These are phyloP conservation scores for Actinomortierella wolfii DNA, from an alignment of 371 early-diverging fungal species.

Conservation along the genomic window DNA sequence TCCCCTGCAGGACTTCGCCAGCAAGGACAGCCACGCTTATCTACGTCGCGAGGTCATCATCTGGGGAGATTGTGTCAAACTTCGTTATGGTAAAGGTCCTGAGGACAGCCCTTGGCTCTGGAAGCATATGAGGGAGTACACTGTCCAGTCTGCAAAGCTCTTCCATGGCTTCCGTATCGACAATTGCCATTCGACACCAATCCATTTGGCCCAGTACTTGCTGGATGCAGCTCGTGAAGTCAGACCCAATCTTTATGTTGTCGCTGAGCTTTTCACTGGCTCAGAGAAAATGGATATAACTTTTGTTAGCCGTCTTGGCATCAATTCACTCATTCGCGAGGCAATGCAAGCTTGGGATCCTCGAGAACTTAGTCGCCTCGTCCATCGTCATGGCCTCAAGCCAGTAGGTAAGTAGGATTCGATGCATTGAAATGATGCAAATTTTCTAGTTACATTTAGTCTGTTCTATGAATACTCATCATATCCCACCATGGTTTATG, in stretches of 20 bases:
- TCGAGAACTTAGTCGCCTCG: conserved; percentile 84
- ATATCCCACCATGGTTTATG: conserved; percentile 2
- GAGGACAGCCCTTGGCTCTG: conserved; percentile 95
- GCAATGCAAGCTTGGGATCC: conserved; percentile 98
- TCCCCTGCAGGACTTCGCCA: conserved; percentile 92
- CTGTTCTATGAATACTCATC: neutral
- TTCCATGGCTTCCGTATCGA: conserved; percentile 98
- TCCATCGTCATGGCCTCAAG: conserved; percentile 89
- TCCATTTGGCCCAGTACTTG: conserved; percentile 91
- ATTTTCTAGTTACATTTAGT: neutral
- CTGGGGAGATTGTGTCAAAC: conserved; percentile 98
- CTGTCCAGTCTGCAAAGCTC: conserved; percentile 80
- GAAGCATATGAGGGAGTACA: conserved; percentile 91
- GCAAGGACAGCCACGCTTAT: conserved; percentile 83
- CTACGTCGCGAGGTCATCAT: conserved; percentile 92
- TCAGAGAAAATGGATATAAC: conserved; percentile 88
- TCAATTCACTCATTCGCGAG: conserved; percentile 95
- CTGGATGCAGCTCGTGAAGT: conserved; percentile 86
- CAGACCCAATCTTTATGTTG: conserved; percentile 91
- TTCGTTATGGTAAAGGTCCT: conserved; percentile 86
- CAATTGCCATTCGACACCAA: conserved; percentile 97
- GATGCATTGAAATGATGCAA: too few relatives aligned
- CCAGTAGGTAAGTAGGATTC: conserved; percentile 66
- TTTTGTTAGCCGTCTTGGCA: conserved; percentile 91
- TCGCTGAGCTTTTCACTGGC: conserved; percentile 97